Evolutionary conservation across 139 green algal species (phyloP).

Genomic region (Chlamydomonas sp.): DNA sequence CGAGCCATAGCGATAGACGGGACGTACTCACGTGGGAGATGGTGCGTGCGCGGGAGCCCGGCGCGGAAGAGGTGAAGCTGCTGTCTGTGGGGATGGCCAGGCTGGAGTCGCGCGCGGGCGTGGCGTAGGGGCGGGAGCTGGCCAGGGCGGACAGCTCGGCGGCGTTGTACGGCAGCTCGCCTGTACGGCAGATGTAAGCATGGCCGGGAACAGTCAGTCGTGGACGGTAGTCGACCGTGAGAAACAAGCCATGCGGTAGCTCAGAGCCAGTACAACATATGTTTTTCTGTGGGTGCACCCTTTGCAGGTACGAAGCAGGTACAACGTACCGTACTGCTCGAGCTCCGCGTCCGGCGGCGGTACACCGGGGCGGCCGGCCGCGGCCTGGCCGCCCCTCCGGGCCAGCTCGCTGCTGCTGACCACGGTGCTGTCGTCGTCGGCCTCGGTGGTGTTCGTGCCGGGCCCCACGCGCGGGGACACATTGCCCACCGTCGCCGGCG

Average conservation of each 20-base stretch:
- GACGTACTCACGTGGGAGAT: no score
- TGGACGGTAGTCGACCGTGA: no score
- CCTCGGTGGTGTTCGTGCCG: not conserved
- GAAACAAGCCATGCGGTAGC: no score
- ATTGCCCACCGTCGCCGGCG: not conserved
- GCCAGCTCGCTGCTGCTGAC: slow-evolving; percentile 4
- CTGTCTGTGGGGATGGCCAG: not conserved
- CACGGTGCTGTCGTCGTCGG: slow-evolving; percentile 1
- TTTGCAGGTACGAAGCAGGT: no score
- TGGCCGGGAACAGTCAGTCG: no score
- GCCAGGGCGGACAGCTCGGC: slow-evolving; percentile 57
- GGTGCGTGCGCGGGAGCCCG: no score
- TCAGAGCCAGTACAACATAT: no score
- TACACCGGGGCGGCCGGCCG: not conserved
- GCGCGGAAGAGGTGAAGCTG: not conserved
- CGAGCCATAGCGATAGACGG: no score
- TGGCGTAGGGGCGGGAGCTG: slow-evolving; percentile 43
- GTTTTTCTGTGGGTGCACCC: no score
- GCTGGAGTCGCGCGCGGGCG: slow-evolving; percentile 6
- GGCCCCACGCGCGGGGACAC: not conserved
- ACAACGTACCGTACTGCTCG: slow-evolving; percentile 21
- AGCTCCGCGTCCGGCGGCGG: not conserved
- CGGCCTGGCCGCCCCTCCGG: not conserved
- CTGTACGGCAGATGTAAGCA: not conserved
- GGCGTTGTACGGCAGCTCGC: slow-evolving; percentile 52